Evolutionary conservation across 768 basidiomycete species (phyloP).

Genomic region (Naganishia onofrii): DNA sequence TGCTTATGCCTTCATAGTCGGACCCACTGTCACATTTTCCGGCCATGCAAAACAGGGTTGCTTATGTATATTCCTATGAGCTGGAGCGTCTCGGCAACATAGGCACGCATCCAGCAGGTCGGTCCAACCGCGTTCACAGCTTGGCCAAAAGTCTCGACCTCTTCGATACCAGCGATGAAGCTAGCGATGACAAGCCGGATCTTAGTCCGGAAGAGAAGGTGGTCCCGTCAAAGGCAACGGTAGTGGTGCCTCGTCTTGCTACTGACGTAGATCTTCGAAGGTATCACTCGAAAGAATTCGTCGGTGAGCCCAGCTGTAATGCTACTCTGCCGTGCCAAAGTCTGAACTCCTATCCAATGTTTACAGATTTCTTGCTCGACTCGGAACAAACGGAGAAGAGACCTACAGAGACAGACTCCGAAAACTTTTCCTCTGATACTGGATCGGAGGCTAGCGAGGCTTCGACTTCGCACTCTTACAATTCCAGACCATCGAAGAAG

Average conservation of each 20-base stretch:
- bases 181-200: not conserved
- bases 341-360: not conserved
- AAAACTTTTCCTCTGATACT: slow-evolving; percentile 60
- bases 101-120: slow-evolving; percentile 30
- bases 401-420: not conserved
- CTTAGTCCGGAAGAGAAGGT: too few relatives aligned
- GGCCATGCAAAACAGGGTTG: slow-evolving; percentile 11
- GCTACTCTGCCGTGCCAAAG: not conserved
- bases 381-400: not conserved
- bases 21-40: not conserved
- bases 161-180: not conserved
- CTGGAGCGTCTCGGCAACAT: slow-evolving; percentile 18
- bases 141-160: slow-evolving; percentile 35
- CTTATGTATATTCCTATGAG: slow-evolving; percentile 19
- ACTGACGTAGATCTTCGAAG: slow-evolving; percentile 60
- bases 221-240: slow-evolving; percentile 37
- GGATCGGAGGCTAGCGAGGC: slow-evolving; percentile 55
- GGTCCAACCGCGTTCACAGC: slow-evolving; percentile 44
- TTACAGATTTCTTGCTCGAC: slow-evolving; percentile 4
- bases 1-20: not conserved
- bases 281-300: slow-evolving; percentile 72
- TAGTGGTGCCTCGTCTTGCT: slow-evolving; percentile 62
- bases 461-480: slow-evolving; percentile 29
- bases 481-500: not conserved
- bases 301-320: slow-evolving; percentile 57